phyloP scores from a whole-genome alignment of 306 rosid genomes.

The Urtica urens region DNA sequence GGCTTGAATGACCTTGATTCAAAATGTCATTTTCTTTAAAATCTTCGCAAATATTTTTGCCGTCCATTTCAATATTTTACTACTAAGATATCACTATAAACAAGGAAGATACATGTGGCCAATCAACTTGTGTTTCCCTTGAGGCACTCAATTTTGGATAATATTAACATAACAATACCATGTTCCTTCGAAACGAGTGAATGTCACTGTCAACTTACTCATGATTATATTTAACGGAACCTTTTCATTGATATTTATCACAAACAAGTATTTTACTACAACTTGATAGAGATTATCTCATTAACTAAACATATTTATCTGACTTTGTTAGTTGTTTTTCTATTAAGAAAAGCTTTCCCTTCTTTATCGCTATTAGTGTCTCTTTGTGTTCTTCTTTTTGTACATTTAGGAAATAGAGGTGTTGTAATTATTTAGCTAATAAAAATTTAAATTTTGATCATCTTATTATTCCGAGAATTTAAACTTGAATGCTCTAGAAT shows the following conservation, averaged over 20 bases:
- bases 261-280: too few species aligned
- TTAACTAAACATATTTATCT: too few species aligned
- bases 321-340: too few species aligned
- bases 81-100: slow-evolving; percentile 10
- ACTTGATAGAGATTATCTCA: too few species aligned
- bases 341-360: too few species aligned
- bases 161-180: neutral
- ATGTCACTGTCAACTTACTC: slow-evolving; percentile 33
- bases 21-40: slow-evolving; percentile 8
- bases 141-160: slow-evolving; percentile 25
- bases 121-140: slow-evolving; percentile 13
- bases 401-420: too few species aligned
- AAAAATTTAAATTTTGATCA: too few species aligned
- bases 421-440: too few species aligned
- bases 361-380: too few species aligned
- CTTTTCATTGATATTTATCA: slow-evolving; percentile 14
- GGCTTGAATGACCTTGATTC: slow-evolving; percentile 15
- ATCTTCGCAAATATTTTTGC: slow-evolving; percentile 13
- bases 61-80: slow-evolving; percentile 6
- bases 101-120: slow-evolving; percentile 16
- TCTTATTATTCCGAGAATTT: too few species aligned
- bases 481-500: too few species aligned
- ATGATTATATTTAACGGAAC: slow-evolving; percentile 32
- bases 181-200: slow-evolving; percentile 18
- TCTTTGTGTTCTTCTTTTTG: too few species aligned